Conservation (phyloP, 192 early-diverging fungal genomes). For the Cetraspora pellucida region DNA sequence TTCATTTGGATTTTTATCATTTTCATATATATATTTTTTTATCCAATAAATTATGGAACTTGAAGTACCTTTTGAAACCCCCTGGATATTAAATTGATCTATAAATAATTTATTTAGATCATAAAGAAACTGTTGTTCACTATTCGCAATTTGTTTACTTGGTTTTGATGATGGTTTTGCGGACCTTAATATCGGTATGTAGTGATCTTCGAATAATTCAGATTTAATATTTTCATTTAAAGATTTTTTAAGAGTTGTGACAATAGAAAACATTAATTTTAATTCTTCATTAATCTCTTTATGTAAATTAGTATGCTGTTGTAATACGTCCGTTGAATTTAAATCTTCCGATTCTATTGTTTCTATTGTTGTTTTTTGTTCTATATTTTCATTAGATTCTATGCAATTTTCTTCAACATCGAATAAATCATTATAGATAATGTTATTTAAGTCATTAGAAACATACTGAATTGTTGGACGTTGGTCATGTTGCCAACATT, state of each 20-base stretch:
- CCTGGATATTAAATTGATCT: neutral
- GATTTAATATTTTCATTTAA: too few relatives aligned
- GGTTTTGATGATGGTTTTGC: too few relatives aligned
- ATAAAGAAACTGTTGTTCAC: too few relatives aligned
- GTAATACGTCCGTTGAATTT: neutral
- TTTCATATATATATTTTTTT: neutral
- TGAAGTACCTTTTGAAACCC: neutral
- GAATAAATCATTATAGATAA: neutral
- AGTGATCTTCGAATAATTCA: too few relatives aligned
- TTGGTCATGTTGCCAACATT: neutral
- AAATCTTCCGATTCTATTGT: neutral
- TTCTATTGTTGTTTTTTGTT: neutral
- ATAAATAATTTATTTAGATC: neutral
- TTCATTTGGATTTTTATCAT: neutral
- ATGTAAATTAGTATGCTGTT: too few relatives aligned
- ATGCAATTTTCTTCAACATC: neutral
- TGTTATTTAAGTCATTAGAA: neutral
- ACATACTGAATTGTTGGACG: neutral
- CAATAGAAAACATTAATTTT: too few relatives aligned
- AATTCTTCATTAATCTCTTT: too few relatives aligned
- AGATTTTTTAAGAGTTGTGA: too few relatives aligned
- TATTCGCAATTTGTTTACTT: too few relatives aligned
- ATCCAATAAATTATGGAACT: neutral
- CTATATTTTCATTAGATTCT: neutral
- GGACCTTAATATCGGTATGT: too few relatives aligned